Evolutionary conservation across 495 filamentous ascomycete genomes (phyloP).

Genomic region (Hypomontagnella monticulosa): DNA sequence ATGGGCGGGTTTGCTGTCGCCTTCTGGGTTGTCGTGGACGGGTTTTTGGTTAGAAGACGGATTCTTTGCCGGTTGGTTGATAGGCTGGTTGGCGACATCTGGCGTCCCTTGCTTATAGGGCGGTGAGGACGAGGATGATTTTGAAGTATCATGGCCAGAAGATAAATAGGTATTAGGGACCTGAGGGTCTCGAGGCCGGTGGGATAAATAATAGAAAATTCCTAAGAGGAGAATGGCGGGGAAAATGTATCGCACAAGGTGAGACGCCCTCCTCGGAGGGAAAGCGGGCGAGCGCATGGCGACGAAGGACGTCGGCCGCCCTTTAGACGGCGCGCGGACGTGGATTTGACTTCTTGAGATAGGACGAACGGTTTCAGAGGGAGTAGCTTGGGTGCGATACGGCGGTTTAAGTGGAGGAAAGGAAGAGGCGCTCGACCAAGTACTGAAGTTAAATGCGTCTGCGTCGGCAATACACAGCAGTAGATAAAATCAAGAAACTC

Average conservation of each 20-base stretch:
- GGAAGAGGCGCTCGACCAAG: slow-evolving; percentile 11
- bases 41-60: slow-evolving; percentile 24
- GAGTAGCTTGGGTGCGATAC: slow-evolving; percentile 10
- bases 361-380: slow-evolving; percentile 18
- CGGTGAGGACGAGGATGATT: slow-evolving; percentile 8
- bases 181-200: slow-evolving; percentile 15
- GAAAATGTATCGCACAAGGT: slow-evolving; percentile 50
- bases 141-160: slow-evolving; percentile 19
- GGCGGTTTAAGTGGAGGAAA: slow-evolving; percentile 6
- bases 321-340: slow-evolving; percentile 36
- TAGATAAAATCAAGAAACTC: slow-evolving; percentile 6
- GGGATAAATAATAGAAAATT: slow-evolving; percentile 46
- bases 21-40: slow-evolving; percentile 22
- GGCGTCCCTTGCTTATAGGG: slow-evolving; percentile 17
- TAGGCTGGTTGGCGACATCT: slow-evolving; percentile 25
- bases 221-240: slow-evolving; percentile 45
- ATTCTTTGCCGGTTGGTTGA: slow-evolving; percentile 28
- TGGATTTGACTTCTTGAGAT: slow-evolving; percentile 17
- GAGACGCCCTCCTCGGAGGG: slow-evolving; percentile 51
- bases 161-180: slow-evolving; percentile 22
- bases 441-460: slow-evolving; percentile 32
- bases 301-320: slow-evolving; percentile 35
- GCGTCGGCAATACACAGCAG: no score
- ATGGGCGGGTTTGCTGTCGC: slow-evolving; percentile 12
- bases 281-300: slow-evolving; percentile 52